Base-by-base conservation (phyloP, 2,329 filamentous ascomycete species). In the Aphanocladium album region DNA sequence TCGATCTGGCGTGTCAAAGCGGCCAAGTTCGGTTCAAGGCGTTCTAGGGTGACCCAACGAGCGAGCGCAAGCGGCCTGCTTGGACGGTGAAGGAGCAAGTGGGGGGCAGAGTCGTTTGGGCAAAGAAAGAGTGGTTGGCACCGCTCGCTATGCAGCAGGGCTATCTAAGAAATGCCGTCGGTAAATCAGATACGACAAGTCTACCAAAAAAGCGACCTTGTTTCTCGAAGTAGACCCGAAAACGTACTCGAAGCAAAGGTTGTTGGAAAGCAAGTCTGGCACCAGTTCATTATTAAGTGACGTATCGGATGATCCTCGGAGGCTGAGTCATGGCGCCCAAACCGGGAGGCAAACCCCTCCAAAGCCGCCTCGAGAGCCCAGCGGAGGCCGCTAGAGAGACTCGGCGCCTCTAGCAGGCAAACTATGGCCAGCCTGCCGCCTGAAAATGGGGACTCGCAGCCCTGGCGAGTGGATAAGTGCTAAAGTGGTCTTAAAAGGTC, bases 241-340 rank as follows among this genome's bases (percentile, higher is more conserved):
- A 33, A 21, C 55, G 35, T 57, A 8, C 21, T 41, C 21, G 4
- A 7, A 57, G 16, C 25, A 52, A 52, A 17, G 2, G n/a, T 30
- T 30, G n/a, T 30, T 30, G 23, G 41, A 47, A 30, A 33, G 7
- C 39, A 39, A 54, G 41, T 39, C n/a, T 49, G 45, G 37, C 23
- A 33, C 17, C 45, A 23, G 51, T 37, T 25, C n/a, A 5, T 35
- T 56, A 51, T 39, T 45, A 61, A 57, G 53, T 61, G 60, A 61
- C 21, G 47, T 61, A 27, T 25, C 53, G 53, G 60, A 47, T 47
- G 46, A 61, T 61, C 60, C 53, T 61, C 52, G 60, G 60, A 25
- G 52, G 60, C 60, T 61, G 60, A 61, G 45, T 61, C 60, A 61
- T 61, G 52, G 21, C n/a, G 30, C 33, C 19, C 41, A 5, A 39